Evolutionary conservation across 148 eudicot genomes (phyloP), one percentile per base, ranked within the genome.

Genomic region (Euryodendron excelsum): DNA sequence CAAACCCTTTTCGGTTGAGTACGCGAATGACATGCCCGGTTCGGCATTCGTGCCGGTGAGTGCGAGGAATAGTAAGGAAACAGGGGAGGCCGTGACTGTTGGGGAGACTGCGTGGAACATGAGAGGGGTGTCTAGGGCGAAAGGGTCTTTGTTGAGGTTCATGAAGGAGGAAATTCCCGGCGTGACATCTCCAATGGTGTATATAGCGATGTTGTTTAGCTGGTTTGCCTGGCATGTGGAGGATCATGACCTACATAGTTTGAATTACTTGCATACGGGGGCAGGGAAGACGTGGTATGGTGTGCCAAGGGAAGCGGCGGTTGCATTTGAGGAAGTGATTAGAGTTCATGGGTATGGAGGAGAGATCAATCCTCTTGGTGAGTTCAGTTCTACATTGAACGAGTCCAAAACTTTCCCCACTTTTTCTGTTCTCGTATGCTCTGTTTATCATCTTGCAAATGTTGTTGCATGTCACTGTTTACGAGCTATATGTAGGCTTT

Each of bases 181-280:
- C 14, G 99, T 96, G 30, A 96, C 99, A 1, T 93, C 99, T n/a
- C 99, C 99, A 1, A 96, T 96, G 99, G 93, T 96, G 69, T 96
- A 96, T 80, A 80, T 93, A 23, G 93, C 98, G 23, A 96, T 96
- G 99, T 69, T 96, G 92, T 96, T 96, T 84, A 96, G 99, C 75
- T 96, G 99, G 99, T 96, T 96, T 84, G 99, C 99, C 84, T 96
- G 99, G 99, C 99, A 96, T 80, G 98, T 89, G 50, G 99, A 96
- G 81, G 99, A 96, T 82, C 99, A 96, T 86, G 99, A 96, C 53
- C 80, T 96, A 84, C 99, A 96, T 81, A 96, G 99, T 81, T 88
- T 96, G 93, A 96, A 96, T 90, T 96, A 91, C 72, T 75, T 96
- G 93, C 99, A 96, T 86, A 78, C 81, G 66, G 99, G 99, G 66